Conservation (phyloP, 495 filamentous ascomycete genomes). For the Neurospora tetraspora region DNA sequence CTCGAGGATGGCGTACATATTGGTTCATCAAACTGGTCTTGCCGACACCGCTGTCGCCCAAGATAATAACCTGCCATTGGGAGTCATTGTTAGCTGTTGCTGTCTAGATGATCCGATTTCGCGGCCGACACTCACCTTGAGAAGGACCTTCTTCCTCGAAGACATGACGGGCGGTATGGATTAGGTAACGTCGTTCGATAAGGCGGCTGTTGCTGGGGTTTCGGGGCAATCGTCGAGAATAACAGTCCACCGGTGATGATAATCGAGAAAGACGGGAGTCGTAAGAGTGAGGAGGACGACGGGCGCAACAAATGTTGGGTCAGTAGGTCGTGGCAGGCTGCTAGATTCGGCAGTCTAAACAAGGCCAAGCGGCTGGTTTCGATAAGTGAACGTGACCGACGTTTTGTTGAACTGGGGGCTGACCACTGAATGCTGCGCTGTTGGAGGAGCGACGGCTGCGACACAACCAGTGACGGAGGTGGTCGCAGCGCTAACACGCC, state of each 20-base stretch:
- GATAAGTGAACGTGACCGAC: not conserved
- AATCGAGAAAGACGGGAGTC: not conserved
- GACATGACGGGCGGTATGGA: slow-evolving; percentile 49
- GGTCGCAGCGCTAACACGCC: not conserved
- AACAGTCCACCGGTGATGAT: not conserved
- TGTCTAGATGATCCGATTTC: not conserved
- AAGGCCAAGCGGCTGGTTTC: slow-evolving; percentile 1
- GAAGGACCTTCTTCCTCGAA: slow-evolving; percentile 90
- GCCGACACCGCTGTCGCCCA: slow-evolving; percentile 95
- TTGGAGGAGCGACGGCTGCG: slow-evolving; percentile 18
- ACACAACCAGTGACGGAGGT: slow-evolving; percentile 3
- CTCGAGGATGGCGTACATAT: slow-evolving; percentile 64
- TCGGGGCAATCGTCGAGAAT: not conserved
- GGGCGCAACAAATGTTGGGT: slow-evolving; percentile 1
- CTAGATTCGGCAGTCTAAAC: slow-evolving; percentile 1
- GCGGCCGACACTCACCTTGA: slow-evolving; percentile 58
- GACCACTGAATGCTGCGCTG: slow-evolving; percentile 9
- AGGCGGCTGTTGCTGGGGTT: too few relatives aligned
- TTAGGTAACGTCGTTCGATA: slow-evolving; percentile 1
- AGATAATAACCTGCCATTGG: slow-evolving; percentile 74
- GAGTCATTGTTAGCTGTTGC: not conserved
- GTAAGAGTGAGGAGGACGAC: not conserved
- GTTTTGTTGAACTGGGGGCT: slow-evolving; percentile 5
- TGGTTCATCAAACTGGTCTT: slow-evolving; percentile 99
- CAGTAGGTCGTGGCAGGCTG: not conserved